Conservation (phyloP, 805 yeast species). For the Limtongia smithiae region DNA sequence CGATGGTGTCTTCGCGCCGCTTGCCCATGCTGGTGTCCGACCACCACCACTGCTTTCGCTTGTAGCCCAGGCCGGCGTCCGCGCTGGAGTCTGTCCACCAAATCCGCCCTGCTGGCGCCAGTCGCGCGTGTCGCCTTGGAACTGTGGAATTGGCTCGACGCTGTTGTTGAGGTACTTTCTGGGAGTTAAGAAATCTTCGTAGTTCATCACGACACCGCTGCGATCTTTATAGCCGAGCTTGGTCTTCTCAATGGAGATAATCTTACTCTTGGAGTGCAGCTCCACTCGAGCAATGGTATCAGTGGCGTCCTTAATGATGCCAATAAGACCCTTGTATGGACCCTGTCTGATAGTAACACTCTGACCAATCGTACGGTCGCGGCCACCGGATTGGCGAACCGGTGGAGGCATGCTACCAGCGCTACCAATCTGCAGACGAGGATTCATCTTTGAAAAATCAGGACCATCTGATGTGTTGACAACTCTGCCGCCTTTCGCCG, state of each 20-base stretch:
- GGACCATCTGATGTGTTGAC: constrained; percentile 36
- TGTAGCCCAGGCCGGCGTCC: constrained; percentile 38
- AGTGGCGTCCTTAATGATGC: constrained; percentile 89
- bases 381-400: constrained; percentile 69
- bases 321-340: constrained; percentile 93
- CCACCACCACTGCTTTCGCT: constrained; percentile 39
- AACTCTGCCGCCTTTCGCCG: constrained; percentile 72
- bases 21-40: constrained; percentile 51
- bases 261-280: constrained; percentile 86
- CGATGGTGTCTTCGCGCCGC: constrained; percentile 48
- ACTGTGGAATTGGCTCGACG: constrained; percentile 33
- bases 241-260: constrained; percentile 75
- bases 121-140: constrained; percentile 31
- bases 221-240: constrained; percentile 69
- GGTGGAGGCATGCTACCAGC: constrained; percentile 50
- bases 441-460: constrained; percentile 75
- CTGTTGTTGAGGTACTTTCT: constrained; percentile 22
- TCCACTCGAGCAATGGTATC: constrained; percentile 90
- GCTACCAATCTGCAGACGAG: constrained; percentile 50
- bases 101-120: constrained; percentile 8
- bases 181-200: constrained; percentile 69
- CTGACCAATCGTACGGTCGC: constrained; percentile 77
- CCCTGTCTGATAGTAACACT: constrained; percentile 83
- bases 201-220: constrained; percentile 60
- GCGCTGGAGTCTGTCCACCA: constrained; percentile 26